Base-by-base conservation (phyloP, 768 basidiomycete genomes). In the Paxillus involutus region DNA sequence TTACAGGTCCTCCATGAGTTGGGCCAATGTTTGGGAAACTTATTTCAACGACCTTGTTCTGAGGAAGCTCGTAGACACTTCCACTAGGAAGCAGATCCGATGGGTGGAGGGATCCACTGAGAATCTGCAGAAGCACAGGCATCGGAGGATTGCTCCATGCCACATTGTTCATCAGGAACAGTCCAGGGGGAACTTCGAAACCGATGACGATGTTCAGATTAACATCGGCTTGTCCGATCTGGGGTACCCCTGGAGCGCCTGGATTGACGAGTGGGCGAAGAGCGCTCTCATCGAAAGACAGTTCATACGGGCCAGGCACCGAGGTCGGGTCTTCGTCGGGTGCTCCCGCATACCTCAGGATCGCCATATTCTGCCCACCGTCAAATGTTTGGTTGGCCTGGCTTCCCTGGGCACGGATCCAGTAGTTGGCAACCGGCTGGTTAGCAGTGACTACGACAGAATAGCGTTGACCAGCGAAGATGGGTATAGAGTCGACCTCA, bases 111-210 rank as follows among this genome's bases (percentile, higher is more conserved):
- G 77, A 76, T 0, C 85, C 85, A 51, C 78, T 83, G 32, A 86
- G 63, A 33, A 85, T 81, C 58, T 86, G 85, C 1, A 84, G 72
- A 14, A 86, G 73, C 3, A 83, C 80, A 0, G 85, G 83, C 1
- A 77, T 65, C 0, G 71, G 63, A 0, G 83, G 80, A 6, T 71
- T 62, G 6, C 62, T 24, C 48, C 63, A 84, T 14, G 74, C 60
- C 16, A 44, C 54, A 7, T 59, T 62, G 44, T 72, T 71, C 13
- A 73, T n/a, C 3, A 56, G 60, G 44, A 63, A 72, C 8, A 13
- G 30, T 1, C 39, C 47, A 0, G n/a, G 9, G 7, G 26, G 0
- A 1, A 21, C 1, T 29, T 24, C 59, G 36, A 47, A 19, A 3
- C 60, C 59, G 0, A 57, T 44, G 13, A 21, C 24, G 7, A 71